A percentile compares a stretch with the other conserved stretches of the same genome.
Conservation (phyloP, 202 grass and related monocot genomes). For the Sporobolus alterniflorus region DNA sequence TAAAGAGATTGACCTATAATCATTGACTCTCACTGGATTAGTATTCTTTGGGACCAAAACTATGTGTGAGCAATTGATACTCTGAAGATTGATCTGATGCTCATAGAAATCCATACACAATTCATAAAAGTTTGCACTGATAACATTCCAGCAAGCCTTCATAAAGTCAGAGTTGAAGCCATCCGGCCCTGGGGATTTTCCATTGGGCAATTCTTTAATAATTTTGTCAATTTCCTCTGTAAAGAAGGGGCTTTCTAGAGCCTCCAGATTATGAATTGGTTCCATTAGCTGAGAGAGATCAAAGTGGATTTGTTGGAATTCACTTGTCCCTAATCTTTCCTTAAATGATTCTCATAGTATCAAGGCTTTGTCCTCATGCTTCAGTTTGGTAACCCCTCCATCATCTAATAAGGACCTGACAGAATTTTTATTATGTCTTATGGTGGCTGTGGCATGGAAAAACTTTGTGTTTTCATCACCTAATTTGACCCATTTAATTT, state of each 20-base stretch:
- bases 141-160: no score
- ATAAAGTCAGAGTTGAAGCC: no score
- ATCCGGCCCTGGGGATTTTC: no score
- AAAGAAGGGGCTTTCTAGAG: no score
- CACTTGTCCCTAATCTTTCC: no score
- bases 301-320: no score
- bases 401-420: neutral
- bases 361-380: neutral
- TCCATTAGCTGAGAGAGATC: no score
- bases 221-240: no score
- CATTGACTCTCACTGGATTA: neutral
- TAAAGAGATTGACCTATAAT: neutral
- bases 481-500: neutral
- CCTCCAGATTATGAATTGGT: no score
- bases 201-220: no score
- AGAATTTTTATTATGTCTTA: neutral
- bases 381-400: no score
- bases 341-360: neutral
- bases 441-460: neutral
- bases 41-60: neutral
- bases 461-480: neutral
- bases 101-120: neutral
- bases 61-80: neutral
- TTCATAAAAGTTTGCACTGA: neutral
- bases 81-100: neutral